Evolutionary conservation across 2,329 filamentous ascomycete genomes (phyloP), one percentile per base, ranked within the genome.

Genomic region (Rutstroemia sp.): DNA sequence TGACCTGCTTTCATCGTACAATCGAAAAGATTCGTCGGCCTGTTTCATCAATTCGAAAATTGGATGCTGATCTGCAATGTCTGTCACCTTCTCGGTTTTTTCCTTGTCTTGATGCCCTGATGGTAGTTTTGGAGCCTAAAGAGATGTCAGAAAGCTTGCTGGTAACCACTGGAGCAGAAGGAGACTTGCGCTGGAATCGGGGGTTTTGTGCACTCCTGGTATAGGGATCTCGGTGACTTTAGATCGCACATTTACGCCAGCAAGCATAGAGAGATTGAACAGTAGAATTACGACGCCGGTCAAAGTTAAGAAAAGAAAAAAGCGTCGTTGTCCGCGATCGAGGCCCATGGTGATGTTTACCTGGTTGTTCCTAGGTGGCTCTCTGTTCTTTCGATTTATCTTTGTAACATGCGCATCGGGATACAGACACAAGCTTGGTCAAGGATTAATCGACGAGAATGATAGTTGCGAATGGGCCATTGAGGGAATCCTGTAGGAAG

Each of bases 1-100:
- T 36, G 79, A 80, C 58, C 76, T 62, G 7, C 46, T 56, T 38
- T 65, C 59, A 21, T 69, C 63, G 30, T 69, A 69, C 46, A 57
- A 56, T 34, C 57, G 58, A 61, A 66, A 71, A 38, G 55, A 58
- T 30, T 62, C 54, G 49, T 72, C 66, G 3, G 69, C 70, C 23
- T 65, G 51, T 49, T 65, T 64, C 68, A 71, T 70, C 34, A 67
- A 61, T 8, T 55, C 50, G 34, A 52, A 58, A 49, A 69, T 69
- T 2, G 69, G 69, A 42, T 70, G 68, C 16, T 66, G 56, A 50
- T 70, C 68, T 30, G 48, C 48, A 50, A 44, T 50, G 9, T 50
- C 52, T 39, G 42, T 42, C 44, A 55, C 52, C 38, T 50, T 61
- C 45, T 65, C 63, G 27, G 64, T 65, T 17, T 58, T 55, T 9